These are phyloP conservation scores for Candida vartiovaarae DNA, from an alignment of 805 yeast genomes.

Conservation along the genomic window DNA sequence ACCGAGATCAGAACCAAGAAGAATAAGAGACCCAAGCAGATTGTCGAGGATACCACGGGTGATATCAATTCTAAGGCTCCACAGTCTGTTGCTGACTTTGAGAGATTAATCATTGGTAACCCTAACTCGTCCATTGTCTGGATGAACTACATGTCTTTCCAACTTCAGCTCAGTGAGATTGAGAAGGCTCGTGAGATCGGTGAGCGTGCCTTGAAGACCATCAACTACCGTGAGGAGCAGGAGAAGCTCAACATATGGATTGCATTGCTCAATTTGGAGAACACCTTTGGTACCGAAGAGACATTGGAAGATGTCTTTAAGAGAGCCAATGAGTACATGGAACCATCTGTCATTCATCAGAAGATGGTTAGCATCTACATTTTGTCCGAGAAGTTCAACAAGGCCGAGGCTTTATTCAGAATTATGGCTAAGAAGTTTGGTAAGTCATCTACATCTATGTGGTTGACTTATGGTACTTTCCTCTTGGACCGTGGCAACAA, in stretches of 20 bases:
- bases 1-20: conserved; percentile 38
- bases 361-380: conserved; percentile 70
- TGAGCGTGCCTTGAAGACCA: conserved; percentile 85
- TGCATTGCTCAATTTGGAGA: conserved; percentile 89
- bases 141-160: conserved; percentile 99
- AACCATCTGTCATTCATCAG: conserved; percentile 72
- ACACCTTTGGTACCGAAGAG: conserved; percentile 84
- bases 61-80: conserved; percentile 82
- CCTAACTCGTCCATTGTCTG: conserved; percentile 91
- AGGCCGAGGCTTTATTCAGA: conserved; percentile 65
- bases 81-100: conserved; percentile 87
- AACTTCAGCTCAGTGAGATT: conserved; percentile 85
- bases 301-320: conserved; percentile 74
- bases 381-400: conserved; percentile 61
- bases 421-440: conserved; percentile 77
- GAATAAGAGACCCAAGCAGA: conserved; percentile 33
- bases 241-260: conserved; percentile 95
- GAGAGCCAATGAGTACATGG: conserved; percentile 88
- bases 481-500: conserved; percentile 48
- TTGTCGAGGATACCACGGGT: conserved; percentile 74
- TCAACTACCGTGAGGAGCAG: conserved; percentile 83
- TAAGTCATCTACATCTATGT: conserved; percentile 53
- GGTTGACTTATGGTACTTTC: conserved; percentile 80
- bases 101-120: conserved; percentile 82
- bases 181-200: conserved; percentile 94